These are phyloP conservation scores for Volvox africanus DNA, from an alignment of 139 green algal species.

Conservation along the genomic window DNA sequence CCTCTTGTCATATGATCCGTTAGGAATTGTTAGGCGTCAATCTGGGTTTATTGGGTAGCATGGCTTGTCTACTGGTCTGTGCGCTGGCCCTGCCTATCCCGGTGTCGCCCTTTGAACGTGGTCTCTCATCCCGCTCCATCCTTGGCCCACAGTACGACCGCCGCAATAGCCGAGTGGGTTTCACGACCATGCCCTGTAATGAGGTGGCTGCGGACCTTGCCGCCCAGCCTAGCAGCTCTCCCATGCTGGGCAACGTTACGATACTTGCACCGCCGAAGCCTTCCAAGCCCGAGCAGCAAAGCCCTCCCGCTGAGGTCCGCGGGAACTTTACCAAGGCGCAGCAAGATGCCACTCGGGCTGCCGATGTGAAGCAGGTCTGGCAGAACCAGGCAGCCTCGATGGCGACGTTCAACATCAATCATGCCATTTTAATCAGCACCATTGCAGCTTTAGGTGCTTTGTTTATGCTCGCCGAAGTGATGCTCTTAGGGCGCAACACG, in stretches of 20 bases:
- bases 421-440: background rate
- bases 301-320: too few relatives aligned
- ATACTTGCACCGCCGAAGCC: background rate
- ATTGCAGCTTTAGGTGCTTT: background rate
- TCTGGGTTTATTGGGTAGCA: too few relatives aligned
- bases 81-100: too few relatives aligned
- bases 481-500: background rate
- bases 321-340: background rate
- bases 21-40: too few relatives aligned
- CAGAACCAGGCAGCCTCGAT: background rate
- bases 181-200: conserved; percentile 53
- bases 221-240: background rate
- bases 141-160: conserved; percentile 71
- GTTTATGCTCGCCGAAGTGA: background rate
- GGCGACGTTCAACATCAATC: background rate
- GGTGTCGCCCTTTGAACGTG: too few relatives aligned
- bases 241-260: background rate
- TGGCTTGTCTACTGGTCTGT: too few relatives aligned
- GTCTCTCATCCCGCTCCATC: too few relatives aligned
- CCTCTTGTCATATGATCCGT: too few relatives aligned
- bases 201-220: background rate
- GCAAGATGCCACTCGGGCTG: background rate
- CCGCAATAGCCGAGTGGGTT: conserved; percentile 66
- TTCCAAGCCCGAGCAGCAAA: background rate
- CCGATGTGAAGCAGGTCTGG: background rate